Conservation (phyloP, 78 protist species). For the Chrysochromulina tobinii region DNA sequence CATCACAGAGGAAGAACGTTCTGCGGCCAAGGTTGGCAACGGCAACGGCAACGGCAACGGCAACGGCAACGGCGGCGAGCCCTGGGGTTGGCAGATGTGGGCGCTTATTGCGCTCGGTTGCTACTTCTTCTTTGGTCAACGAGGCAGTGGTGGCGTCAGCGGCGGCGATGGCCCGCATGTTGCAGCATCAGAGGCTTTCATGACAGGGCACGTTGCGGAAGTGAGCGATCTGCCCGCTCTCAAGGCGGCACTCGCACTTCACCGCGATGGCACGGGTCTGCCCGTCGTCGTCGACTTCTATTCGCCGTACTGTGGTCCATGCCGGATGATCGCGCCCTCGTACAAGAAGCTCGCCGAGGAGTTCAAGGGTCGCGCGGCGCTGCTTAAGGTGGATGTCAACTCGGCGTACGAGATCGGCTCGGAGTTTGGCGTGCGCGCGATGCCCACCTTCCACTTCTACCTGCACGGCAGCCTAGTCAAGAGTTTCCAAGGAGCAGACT, state of each 20-base stretch:
- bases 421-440: neutral
- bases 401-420: neutral
- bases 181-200: no score
- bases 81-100: no score
- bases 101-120: no score
- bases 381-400: neutral
- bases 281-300: slow-evolving; percentile 11
- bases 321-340: slow-evolving; percentile 1
- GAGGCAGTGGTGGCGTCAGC: no score
- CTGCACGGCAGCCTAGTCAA: slow-evolving; percentile 1
- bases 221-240: neutral
- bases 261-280: neutral
- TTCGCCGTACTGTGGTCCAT: neutral
- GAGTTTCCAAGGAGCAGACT: slow-evolving; percentile 25
- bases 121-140: no score
- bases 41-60: no score
- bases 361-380: neutral
- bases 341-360: neutral
- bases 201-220: neutral
- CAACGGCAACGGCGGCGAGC: no score
- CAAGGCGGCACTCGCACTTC: neutral
- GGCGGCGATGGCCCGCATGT: no score
- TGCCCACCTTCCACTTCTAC: slow-evolving; percentile 37
- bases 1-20: no score
- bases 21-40: no score